phyloP scores from a whole-genome alignment of 2,329 filamentous ascomycete species.

The Fusarium verrucosum region DNA sequence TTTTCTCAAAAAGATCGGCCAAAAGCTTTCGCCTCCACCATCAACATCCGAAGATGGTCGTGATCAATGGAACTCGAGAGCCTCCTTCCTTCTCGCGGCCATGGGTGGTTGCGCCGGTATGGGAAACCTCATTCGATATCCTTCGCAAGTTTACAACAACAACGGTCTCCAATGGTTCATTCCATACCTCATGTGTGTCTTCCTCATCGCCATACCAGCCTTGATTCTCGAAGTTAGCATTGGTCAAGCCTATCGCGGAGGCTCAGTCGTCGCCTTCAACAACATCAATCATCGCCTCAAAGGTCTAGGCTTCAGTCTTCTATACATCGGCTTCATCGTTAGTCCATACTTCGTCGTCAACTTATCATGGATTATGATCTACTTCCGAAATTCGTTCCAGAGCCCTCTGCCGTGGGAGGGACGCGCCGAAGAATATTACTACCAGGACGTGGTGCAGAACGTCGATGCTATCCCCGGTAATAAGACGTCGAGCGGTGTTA shows the following conservation, averaged over 20 bases:
- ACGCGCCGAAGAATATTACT: constrained; percentile 62
- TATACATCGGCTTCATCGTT: constrained; percentile 64
- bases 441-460: constrained; percentile 59
- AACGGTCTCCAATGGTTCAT: constrained; percentile 69
- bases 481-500: constrained; percentile 52
- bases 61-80: constrained; percentile 65
- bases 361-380: constrained; percentile 67
- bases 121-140: constrained; percentile 66
- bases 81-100: constrained; percentile 64
- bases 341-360: constrained; percentile 66
- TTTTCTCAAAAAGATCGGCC: constrained; percentile 45
- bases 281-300: constrained; percentile 63
- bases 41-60: constrained; percentile 52
- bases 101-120: constrained; percentile 68
- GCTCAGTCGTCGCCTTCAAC: constrained; percentile 64
- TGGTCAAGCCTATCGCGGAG: constrained; percentile 70
- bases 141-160: constrained; percentile 68
- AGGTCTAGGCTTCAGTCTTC: constrained; percentile 61
- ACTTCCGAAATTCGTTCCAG: constrained; percentile 64
- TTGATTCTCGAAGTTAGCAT: constrained; percentile 72
- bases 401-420: constrained; percentile 64
- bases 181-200: constrained; percentile 64
- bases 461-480: constrained; percentile 53
- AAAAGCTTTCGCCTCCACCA: constrained; percentile 50
- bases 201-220: constrained; percentile 64